Percentiles rank a stretch among this genome's conserved stretches.
Conservation (phyloP, 768 basidiomycete genomes). For the Auriscalpium microsporum region DNA sequence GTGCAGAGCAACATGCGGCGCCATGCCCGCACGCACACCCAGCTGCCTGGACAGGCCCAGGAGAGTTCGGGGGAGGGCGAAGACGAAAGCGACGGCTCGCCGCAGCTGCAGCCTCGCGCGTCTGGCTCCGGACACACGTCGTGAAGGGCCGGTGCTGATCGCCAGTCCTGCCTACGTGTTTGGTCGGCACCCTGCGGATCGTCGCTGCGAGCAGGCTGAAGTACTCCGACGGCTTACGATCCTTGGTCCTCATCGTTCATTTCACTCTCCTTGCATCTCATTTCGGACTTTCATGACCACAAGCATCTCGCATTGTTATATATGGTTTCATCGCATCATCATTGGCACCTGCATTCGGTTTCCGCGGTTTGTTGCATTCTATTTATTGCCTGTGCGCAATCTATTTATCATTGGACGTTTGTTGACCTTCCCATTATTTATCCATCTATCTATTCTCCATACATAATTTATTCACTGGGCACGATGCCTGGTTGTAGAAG, state of each 20-base stretch:
- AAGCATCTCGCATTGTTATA: neutral
- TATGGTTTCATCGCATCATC: neutral
- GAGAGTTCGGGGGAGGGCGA: constrained; percentile 10
- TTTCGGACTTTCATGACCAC: neutral
- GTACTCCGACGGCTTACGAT: neutral
- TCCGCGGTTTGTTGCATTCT: constrained; percentile 8
- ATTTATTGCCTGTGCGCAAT: constrained; percentile 6
- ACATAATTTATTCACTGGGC: neutral
- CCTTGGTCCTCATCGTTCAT: neutral
- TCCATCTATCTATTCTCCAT: neutral
- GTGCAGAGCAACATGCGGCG: constrained; percentile 87
- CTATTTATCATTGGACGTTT: constrained; percentile 3
- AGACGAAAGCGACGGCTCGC: constrained; percentile 9
- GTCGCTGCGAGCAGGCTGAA: neutral
- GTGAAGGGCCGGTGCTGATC: neutral
- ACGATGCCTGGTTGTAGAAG: too few relatives aligned
- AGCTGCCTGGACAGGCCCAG: constrained; percentile 7
- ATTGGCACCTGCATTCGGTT: neutral
- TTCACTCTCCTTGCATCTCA: too few relatives aligned
- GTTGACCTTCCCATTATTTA: neutral
- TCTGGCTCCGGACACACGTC: neutral
- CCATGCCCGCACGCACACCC: constrained; percentile 66
- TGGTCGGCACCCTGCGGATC: neutral
- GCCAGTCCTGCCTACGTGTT: neutral
- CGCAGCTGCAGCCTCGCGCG: constrained; percentile 3